Base-by-base conservation (phyloP, 345 rosid species). In the Aegle marmelos region DNA sequence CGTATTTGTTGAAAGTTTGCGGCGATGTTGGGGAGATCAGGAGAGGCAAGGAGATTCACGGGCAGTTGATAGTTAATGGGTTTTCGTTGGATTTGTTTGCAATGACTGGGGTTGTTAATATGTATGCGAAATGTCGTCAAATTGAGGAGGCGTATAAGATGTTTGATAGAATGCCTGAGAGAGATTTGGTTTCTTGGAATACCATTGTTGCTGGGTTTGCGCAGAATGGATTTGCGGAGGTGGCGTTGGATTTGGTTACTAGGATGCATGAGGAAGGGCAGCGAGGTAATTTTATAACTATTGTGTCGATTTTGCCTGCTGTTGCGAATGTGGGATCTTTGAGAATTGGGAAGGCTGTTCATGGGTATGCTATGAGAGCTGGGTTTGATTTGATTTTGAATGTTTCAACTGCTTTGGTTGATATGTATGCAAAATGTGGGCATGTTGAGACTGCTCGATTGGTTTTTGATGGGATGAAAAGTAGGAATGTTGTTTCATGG, bases 111-210 rank as follows among this genome's bases (percentile, higher is more conserved):
- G 87, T 91, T 39, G 91, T 89, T 2, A 89, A 85, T 77, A 58
- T 94, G 93, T 92, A 92, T 72, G 88, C 89, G 0, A 94, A 94
- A 61, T 94, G 97, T 74, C 83, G 89, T 78, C 81, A 82, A 65
- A 74, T 91, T 63, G 79, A 80, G 11, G 92, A 92, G 10, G 94
- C 98, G 0, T 83, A 81, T 65, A 94, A 91, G 85, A 87, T 91
- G 95, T 93, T 94, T 74, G 97, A 87, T 76, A 89, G 94, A 86
- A 90, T 91, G 97, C 86, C 92, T 28, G 92, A 87, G 27, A 93
- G 94, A 73, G 98, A 93, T 63, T 87, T 90, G 86, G 92, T 93
- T 75, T 91, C 89, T 10, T 94, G 94, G 97, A 94, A 93, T 77
- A 89, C 95, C 1, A 94, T 94, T 73, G 80, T 93, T 81, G 86